Evolutionary conservation across 495 filamentous ascomycete genomes (phyloP).

Genomic region (Tuber borchii): DNA sequence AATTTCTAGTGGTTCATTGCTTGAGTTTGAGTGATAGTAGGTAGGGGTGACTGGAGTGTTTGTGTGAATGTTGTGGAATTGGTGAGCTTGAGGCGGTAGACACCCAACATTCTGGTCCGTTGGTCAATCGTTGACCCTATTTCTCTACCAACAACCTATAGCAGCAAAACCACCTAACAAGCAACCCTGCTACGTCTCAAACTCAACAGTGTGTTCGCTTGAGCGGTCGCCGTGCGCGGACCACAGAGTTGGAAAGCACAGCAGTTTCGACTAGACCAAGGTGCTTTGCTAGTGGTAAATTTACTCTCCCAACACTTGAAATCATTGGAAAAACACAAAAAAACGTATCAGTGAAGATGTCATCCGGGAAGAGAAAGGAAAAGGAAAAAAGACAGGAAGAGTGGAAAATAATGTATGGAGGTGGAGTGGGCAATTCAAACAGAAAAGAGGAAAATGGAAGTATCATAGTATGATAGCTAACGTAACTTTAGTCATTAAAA

Average conservation of each 20-base stretch:
- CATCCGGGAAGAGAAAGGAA: not conserved
- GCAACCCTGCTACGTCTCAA: not conserved
- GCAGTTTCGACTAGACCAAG: not conserved
- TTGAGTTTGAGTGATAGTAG: not conserved
- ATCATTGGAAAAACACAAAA: not conserved
- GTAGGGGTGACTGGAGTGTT: not conserved
- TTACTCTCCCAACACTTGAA: not conserved
- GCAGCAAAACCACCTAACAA: not conserved
- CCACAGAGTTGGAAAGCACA: not conserved
- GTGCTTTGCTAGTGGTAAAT: not conserved
- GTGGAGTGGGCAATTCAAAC: not conserved
- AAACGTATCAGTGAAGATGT: not conserved
- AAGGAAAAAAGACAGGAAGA: too few relatives aligned
- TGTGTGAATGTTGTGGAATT: not conserved
- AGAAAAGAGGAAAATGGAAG: not conserved
- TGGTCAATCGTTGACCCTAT: not conserved
- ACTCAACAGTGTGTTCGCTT: not conserved
- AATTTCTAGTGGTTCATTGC: not conserved
- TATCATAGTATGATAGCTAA: too few relatives aligned
- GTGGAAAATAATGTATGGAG: not conserved
- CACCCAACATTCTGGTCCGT: not conserved
- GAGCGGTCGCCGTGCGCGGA: not conserved
- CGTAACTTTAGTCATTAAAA: too few relatives aligned
- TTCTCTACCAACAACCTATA: not conserved
- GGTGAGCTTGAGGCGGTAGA: not conserved